phyloP scores from a whole-genome alignment of 2,329 filamentous ascomycete species.

The Hyphodiscus sp. region DNA sequence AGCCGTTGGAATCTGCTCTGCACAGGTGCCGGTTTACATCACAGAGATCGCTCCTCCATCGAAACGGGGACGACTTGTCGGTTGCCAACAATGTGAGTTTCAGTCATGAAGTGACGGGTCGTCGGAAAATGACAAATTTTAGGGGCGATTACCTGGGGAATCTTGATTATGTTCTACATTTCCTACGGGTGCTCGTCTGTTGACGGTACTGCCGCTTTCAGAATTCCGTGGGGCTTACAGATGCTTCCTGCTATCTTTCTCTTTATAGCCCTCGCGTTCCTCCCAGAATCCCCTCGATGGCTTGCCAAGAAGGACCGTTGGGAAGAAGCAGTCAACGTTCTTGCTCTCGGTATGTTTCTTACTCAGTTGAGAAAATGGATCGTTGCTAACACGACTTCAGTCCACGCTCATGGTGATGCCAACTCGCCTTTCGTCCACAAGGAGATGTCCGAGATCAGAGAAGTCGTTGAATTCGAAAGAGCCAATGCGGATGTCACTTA shows the following conservation, averaged over 20 bases:
- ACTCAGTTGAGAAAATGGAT: background rate
- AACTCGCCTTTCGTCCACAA: constrained; percentile 58
- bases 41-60: constrained; percentile 55
- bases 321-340: constrained; percentile 45
- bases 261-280: constrained; percentile 51
- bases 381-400: constrained; percentile 30
- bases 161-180: constrained; percentile 66
- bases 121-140: background rate
- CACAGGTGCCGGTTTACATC: constrained; percentile 61
- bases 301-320: constrained; percentile 55
- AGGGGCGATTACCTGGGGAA: constrained; percentile 57
- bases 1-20: constrained; percentile 57
- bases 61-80: constrained; percentile 59
- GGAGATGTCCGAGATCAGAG: constrained; percentile 67
- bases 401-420: constrained; percentile 60
- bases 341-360: constrained; percentile 18
- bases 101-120: background rate
- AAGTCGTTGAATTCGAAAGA: constrained; percentile 71
- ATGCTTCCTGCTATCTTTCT: constrained; percentile 54
- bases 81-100: constrained; percentile 56
- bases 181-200: constrained; percentile 59
- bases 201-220: constrained; percentile 49
- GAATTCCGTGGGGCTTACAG: constrained; percentile 59
- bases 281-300: constrained; percentile 59
- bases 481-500: constrained; percentile 63